Percentiles rank a stretch among this genome's conserved stretches.
Evolutionary conservation across 129 eudicot genomes (phyloP).

Genomic region (Smallanthus sonchifolius): DNA sequence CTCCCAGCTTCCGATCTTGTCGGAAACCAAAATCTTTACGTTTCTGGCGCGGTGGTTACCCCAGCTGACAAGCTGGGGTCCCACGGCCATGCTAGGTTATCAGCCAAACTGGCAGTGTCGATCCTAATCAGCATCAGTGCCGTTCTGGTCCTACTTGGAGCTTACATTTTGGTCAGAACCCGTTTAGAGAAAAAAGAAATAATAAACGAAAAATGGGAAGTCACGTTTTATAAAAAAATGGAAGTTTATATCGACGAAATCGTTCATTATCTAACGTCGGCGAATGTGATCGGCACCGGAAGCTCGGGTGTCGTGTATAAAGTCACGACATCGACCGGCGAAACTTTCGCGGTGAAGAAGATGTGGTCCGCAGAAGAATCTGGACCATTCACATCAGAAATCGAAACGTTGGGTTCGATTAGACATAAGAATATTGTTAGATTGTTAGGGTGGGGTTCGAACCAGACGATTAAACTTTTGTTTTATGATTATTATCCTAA

Average conservation of each 20-base stretch:
- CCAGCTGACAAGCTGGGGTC: conserved; percentile 39
- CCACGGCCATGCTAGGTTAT: conserved; percentile 35
- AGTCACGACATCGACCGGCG: conserved; percentile 63
- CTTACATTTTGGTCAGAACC: conserved; percentile 50
- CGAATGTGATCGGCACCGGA: conserved; percentile 92
- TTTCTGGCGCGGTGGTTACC: conserved; percentile 40
- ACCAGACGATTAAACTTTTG: conserved; percentile 63
- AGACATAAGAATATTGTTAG: conserved; percentile 89
- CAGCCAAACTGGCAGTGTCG: conserved; percentile 66
- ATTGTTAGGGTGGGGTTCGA: conserved; percentile 89
- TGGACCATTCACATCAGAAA: conserved; percentile 82
- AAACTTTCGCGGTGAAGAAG: conserved; percentile 81
- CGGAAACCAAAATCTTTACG: conserved; percentile 55
- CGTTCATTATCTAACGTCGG: conserved; percentile 55
- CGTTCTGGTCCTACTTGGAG: conserved; percentile 59
- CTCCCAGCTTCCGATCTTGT: conserved; percentile 58
- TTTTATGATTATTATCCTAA: conserved; percentile 89
- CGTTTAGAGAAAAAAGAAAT: conserved; percentile 29
- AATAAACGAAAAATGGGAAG: conserved; percentile 56
- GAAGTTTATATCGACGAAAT: conserved; percentile 74
- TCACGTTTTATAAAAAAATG: conserved; percentile 86
- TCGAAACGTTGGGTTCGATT: conserved; percentile 77
- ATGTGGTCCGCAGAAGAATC: conserved; percentile 95
- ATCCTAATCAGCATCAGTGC: conserved; percentile 78
- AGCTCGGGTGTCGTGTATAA: conserved; percentile 96